These are phyloP conservation scores for Erigeron philadelphicus DNA, from an alignment of 140 eudicot species.

Conservation along the genomic window DNA sequence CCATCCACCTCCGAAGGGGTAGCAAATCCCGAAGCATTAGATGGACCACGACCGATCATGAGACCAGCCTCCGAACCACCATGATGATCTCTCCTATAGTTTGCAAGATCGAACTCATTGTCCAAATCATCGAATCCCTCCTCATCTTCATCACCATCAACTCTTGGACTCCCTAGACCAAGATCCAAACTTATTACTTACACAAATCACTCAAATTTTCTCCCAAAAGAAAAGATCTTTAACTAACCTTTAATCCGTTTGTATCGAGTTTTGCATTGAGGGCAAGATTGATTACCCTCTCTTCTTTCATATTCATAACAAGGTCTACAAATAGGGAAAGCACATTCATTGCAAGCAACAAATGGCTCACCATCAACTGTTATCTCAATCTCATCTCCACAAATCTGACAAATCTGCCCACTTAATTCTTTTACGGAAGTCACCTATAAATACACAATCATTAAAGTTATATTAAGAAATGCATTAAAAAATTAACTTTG, in stretches of 20 bases:
- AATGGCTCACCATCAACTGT: conserved; percentile 77
- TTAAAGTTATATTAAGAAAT: too few species aligned
- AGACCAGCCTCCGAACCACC: conserved; percentile 47
- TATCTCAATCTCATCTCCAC: conserved; percentile 94
- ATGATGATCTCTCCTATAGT: conserved; percentile 45
- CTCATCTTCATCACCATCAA: conserved; percentile 97
- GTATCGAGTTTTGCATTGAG: conserved; percentile 95
- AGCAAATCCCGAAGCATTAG: conserved; percentile 58
- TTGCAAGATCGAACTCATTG: conserved; percentile 61
- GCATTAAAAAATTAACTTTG: not conserved
- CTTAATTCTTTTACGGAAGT: conserved; percentile 93
- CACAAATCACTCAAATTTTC: not conserved
- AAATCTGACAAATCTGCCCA: conserved; percentile 93
- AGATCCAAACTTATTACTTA: conserved; percentile 15
- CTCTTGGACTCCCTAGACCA: conserved; percentile 80
- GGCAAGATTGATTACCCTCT: conserved; percentile 97
- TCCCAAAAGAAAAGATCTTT: not conserved
- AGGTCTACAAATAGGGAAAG: conserved; percentile 89
- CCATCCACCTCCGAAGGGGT: conserved; percentile 64
- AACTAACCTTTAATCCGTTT: conserved; percentile 82
- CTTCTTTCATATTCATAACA: conserved; percentile 96
- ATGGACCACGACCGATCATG: conserved; percentile 50
- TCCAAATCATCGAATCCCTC: conserved; percentile 96
- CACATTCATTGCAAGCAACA: conserved; percentile 98
- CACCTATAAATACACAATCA: conserved; percentile 43